Percentiles rank a stretch among this genome's conserved stretches.
phyloP scores from a whole-genome alignment of 768 basidiomycete species.

The Russula foetens region DNA sequence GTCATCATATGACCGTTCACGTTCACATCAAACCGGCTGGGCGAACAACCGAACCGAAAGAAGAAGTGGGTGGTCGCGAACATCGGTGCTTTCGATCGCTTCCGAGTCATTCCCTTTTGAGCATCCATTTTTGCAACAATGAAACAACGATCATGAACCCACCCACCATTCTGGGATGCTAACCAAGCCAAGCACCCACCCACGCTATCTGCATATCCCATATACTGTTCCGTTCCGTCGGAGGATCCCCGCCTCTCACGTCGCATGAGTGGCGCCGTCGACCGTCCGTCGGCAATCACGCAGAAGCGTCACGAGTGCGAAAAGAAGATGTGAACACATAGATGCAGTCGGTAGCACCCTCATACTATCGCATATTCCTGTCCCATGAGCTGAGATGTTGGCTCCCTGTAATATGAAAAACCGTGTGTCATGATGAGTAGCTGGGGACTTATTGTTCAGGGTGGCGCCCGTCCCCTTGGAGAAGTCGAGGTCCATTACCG shows the following conservation, averaged over 20 bases:
- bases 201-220: too few relatives aligned
- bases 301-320: not conserved
- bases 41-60: too few relatives aligned
- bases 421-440: not conserved
- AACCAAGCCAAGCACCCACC: too few relatives aligned
- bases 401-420: not conserved
- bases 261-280: not conserved
- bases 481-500: not conserved
- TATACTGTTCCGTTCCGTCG: too few relatives aligned
- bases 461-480: not conserved
- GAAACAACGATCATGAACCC: too few relatives aligned
- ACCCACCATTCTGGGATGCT: too few relatives aligned
- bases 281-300: not conserved
- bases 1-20: not conserved
- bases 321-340: not conserved
- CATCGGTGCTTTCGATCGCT: too few relatives aligned
- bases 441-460: not conserved
- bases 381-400: not conserved
- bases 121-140: too few relatives aligned
- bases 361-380: not conserved
- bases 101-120: too few relatives aligned
- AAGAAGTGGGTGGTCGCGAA: too few relatives aligned
- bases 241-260: too few relatives aligned
- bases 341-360: not conserved
- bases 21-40: too few relatives aligned